Percentiles rank a stretch among this genome's conserved stretches.
Conservation (phyloP, 129 eudicot genomes). For the Helianthus tuberosus region DNA sequence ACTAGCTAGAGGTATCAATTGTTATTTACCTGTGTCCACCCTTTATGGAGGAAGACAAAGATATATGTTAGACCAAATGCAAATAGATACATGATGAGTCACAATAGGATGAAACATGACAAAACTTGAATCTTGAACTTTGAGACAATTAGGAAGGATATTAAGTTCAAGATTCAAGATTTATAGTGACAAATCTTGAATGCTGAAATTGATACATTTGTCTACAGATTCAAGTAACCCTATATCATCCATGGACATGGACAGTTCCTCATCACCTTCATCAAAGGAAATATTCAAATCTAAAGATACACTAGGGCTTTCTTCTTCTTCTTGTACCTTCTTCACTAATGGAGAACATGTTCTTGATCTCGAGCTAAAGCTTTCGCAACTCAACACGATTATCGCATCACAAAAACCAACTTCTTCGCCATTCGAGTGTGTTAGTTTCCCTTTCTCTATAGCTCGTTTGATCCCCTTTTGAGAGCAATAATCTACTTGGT, state of each 20-base stretch:
- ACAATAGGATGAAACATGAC: background rate
- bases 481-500: slow-evolving; percentile 66
- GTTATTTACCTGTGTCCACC: too few relatives aligned
- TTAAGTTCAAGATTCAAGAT: slow-evolving; percentile 37
- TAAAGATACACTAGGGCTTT: slow-evolving; percentile 49
- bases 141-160: slow-evolving; percentile 25
- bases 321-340: slow-evolving; percentile 41
- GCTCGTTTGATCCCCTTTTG: slow-evolving; percentile 71
- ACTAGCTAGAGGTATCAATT: slow-evolving; percentile 17
- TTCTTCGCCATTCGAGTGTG: slow-evolving; percentile 58
- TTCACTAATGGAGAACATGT: slow-evolving; percentile 59
- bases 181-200: slow-evolving; percentile 54
- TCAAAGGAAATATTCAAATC: slow-evolving; percentile 80
- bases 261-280: slow-evolving; percentile 40
- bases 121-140: background rate
- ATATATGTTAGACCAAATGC: background rate
- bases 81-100: background rate
- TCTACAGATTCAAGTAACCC: slow-evolving; percentile 78
- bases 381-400: slow-evolving; percentile 70
- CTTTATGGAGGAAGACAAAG: too few relatives aligned
- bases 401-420: slow-evolving; percentile 70
- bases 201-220: slow-evolving; percentile 61
- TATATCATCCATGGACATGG: slow-evolving; percentile 52
- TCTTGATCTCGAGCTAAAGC: slow-evolving; percentile 67
- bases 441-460: slow-evolving; percentile 64